Base-by-base conservation (phyloP, 2,329 filamentous ascomycete genomes). In the Paecilomyces sp. region DNA sequence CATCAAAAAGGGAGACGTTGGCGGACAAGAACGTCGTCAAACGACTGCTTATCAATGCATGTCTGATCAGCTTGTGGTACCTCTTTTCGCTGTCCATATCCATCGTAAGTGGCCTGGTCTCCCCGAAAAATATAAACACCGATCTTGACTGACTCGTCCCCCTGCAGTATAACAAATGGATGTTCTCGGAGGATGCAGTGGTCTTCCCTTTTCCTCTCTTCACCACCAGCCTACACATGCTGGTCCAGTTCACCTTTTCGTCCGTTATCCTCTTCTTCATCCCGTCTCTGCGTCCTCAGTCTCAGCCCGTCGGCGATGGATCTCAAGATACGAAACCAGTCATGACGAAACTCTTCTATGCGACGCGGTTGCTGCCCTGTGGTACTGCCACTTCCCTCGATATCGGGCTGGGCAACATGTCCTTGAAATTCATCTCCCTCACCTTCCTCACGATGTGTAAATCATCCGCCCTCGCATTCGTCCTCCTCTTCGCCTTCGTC, bases 401-500 rank as follows among this genome's bases (percentile, higher is more conserved):
- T 73, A 96, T 99, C 75, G 94, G 94, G 13, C 78, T 99, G 60
- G 94, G 94, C 64, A 99, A 99, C 72, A 96, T 91, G 75, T 96
- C 91, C 57, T 82, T 99, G 67, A 94, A 93, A 75, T 97, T 95
- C 74, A 97, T 99, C 68, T 92, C 91, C 51, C 85, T 99, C 66
- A 97, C 93, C 9, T 99, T 99, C 74, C 96, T 96, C 77, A 99
- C 94, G 61, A 97, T 99, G 94, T 97, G 94, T 79, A 99, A 99
- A 83, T 97, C 93, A 5, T 97, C 92, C 9, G 91, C 93, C 15
- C 84, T 99, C 24, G 92, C 91, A 53, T 99, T 97, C 72, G 94
- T 99, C 58, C 87, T 99, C 24, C 76, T 96, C 55, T 99, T 99
- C 72, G 94, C 94, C 63, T 96, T 99, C 71, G 74, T 96, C 55